A percentile compares a stretch with the other conserved stretches of the same genome.
Conservation (phyloP, 331 rosid genomes). For the Rosa hybrid region DNA sequence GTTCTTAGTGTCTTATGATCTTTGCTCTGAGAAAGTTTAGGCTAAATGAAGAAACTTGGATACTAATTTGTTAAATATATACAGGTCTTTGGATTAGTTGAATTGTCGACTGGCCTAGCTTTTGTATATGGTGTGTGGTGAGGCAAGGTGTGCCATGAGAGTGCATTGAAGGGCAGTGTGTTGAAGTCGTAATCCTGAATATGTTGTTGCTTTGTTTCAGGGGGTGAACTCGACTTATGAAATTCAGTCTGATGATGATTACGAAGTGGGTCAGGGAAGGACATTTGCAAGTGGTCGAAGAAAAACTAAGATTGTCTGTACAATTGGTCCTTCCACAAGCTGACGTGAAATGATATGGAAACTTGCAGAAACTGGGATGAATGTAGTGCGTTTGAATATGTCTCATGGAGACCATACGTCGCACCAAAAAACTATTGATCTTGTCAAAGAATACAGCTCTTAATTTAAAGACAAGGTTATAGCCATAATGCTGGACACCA, state of each 20-base stretch:
- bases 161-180: background rate
- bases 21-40: background rate
- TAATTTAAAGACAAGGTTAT: slow-evolving; percentile 70
- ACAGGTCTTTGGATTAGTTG: background rate
- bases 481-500: slow-evolving; percentile 96
- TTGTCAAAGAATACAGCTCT: slow-evolving; percentile 81
- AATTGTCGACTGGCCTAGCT: background rate
- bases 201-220: slow-evolving; percentile 32
- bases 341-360: slow-evolving; percentile 92
- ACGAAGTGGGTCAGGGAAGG: slow-evolving; percentile 23
- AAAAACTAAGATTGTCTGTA: slow-evolving; percentile 90
- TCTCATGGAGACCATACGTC: slow-evolving; percentile 92
- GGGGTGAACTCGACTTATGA: slow-evolving; percentile 40
- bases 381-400: slow-evolving; percentile 89
- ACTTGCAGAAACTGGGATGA: slow-evolving; percentile 83
- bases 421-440: slow-evolving; percentile 79
- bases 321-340: slow-evolving; percentile 90
- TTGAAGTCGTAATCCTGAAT: slow-evolving; percentile 10
- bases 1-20: background rate
- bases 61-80: background rate
- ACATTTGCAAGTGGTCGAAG: slow-evolving; percentile 35
- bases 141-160: background rate
- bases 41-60: background rate
- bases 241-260: slow-evolving; percentile 25
- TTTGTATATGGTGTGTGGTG: background rate